These are phyloP conservation scores for Ogataea kodamae DNA, from an alignment of 805 yeast genomes.

Conservation along the genomic window DNA sequence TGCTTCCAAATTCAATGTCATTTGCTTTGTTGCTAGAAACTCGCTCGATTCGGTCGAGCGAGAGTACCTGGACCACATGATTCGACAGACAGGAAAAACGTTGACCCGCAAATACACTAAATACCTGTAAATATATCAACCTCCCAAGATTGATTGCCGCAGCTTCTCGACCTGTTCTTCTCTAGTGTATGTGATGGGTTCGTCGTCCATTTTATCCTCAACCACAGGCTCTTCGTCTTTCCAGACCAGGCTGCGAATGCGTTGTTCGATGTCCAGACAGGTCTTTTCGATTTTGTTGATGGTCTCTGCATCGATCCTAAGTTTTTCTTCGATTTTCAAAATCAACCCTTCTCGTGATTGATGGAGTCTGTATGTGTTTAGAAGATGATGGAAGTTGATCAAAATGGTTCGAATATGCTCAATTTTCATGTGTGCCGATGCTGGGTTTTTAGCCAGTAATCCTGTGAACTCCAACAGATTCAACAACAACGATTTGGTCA, in stretches of 20 bases:
- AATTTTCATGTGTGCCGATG: slow-evolving; percentile 52
- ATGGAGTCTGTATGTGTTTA: slow-evolving; percentile 92
- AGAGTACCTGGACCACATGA: slow-evolving; percentile 30
- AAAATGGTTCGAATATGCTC: slow-evolving; percentile 77
- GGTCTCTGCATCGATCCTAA: slow-evolving; percentile 37
- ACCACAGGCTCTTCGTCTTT: neutral
- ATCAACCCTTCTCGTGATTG: slow-evolving; percentile 90
- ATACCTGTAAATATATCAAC: slow-evolving; percentile 1
- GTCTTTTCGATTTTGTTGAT: slow-evolving; percentile 44
- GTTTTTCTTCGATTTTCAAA: slow-evolving; percentile 62
- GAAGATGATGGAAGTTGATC: slow-evolving; percentile 85
- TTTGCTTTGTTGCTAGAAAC: slow-evolving; percentile 15
- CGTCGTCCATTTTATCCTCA: too few species aligned
- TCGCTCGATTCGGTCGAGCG: slow-evolving; percentile 32
- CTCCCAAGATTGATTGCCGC: neutral
- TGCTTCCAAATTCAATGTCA: neutral
- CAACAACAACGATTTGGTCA: slow-evolving; percentile 72
- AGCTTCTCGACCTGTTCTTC: neutral
- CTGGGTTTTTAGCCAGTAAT: slow-evolving; percentile 69
- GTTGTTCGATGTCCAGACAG: slow-evolving; percentile 37
- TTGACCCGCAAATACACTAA: neutral
- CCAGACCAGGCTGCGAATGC: slow-evolving; percentile 28
- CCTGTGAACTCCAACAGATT: slow-evolving; percentile 84
- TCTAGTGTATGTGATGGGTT: too few species aligned
- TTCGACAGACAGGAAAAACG: slow-evolving; percentile 23